These are phyloP conservation scores for Luvunga scandens DNA, from an alignment of 345 rosid species.

Conservation along the genomic window DNA sequence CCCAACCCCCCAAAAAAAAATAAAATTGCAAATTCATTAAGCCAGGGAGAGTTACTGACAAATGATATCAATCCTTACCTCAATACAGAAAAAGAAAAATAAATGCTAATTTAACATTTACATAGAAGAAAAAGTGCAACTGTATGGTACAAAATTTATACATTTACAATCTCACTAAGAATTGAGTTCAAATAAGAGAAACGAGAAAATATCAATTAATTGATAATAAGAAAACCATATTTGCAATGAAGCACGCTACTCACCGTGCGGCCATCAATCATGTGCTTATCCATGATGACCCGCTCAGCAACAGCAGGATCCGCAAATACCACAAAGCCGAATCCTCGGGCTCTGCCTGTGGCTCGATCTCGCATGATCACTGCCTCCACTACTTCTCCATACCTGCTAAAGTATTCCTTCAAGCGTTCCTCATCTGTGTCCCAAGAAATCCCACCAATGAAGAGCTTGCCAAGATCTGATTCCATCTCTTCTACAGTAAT, in stretches of 20 bases:
- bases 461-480: slow-evolving; percentile 98
- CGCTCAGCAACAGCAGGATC: slow-evolving; percentile 93
- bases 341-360: slow-evolving; percentile 96
- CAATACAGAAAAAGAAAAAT: background rate
- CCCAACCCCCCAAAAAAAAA: background rate
- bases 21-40: background rate
- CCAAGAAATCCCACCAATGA: slow-evolving; percentile 99
- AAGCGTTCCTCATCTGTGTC: slow-evolving; percentile 94
- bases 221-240: slow-evolving; percentile 10
- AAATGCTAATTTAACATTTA: background rate
- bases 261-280: slow-evolving; percentile 90
- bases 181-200: background rate
- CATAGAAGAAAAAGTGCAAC: too few species aligned
- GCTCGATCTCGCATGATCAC: slow-evolving; percentile 97
- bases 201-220: background rate
- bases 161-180: background rate
- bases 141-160: background rate
- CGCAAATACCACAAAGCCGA: slow-evolving; percentile 83
- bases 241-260: slow-evolving; percentile 36
- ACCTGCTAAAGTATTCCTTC: slow-evolving; percentile 75
- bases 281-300: slow-evolving; percentile 90
- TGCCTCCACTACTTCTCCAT: slow-evolving; percentile 88
- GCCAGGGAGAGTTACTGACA: background rate
- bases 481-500: slow-evolving; percentile 73
- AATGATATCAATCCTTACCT: background rate